Evolutionary conservation across 768 basidiomycete genomes (phyloP).

Genomic region (Suillus tomentosus): DNA sequence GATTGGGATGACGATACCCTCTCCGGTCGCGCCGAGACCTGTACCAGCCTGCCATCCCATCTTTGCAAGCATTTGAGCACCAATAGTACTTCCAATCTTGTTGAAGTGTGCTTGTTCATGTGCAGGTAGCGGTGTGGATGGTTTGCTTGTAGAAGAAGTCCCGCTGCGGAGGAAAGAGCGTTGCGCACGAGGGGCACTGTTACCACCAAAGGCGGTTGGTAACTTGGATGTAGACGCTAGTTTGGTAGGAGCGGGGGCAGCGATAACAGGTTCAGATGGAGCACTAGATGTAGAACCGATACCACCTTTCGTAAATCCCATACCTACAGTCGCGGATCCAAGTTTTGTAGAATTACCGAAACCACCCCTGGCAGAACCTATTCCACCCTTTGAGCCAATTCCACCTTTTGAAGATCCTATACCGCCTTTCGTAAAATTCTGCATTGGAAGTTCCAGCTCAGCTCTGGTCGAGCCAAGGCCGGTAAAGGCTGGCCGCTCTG

Average conservation of each 20-base stretch:
- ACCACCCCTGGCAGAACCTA: conserved; percentile 35
- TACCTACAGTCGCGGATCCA: conserved; percentile 5
- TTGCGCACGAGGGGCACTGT: conserved; percentile 34
- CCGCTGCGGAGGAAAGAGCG: conserved; percentile 59
- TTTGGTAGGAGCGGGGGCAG: conserved; percentile 23
- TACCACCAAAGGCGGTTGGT: conserved; percentile 40
- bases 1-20: conserved; percentile 87
- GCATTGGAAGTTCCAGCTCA: conserved; percentile 18
- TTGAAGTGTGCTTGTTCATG: conserved; percentile 79
- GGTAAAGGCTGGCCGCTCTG: conserved; percentile 41
- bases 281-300: conserved; percentile 41
- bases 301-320: conserved; percentile 43
- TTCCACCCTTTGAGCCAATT: conserved; percentile 25
- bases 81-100: conserved; percentile 75
- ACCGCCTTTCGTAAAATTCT: conserved; percentile 23
- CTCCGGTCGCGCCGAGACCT: conserved; percentile 73
- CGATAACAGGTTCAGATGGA: conserved; percentile 28
- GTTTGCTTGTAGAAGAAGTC: conserved; percentile 44
- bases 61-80: conserved; percentile 88
- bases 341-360: conserved; percentile 25
- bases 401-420: conserved; percentile 35
- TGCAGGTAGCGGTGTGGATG: conserved; percentile 55
- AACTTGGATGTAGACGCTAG: conserved; percentile 29
- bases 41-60: conserved; percentile 92
- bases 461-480: conserved; percentile 41